Evolutionary conservation across 176 grass and related monocot species (phyloP), one percentile per base, ranked within the genome.

Genomic region (Aegilops speltoides): DNA sequence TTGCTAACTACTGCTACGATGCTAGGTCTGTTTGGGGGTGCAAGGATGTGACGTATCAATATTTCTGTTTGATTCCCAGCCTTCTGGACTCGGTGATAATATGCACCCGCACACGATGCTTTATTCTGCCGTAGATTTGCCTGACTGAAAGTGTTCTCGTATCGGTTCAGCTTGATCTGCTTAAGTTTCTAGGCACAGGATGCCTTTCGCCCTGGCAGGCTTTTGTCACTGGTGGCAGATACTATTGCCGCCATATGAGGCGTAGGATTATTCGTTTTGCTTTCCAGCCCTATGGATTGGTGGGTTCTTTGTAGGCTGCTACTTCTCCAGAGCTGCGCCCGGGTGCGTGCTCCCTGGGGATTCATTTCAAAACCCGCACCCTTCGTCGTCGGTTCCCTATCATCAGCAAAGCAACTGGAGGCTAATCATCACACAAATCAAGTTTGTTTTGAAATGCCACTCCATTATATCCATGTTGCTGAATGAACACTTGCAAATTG

Each of bases 1-100:
- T 62, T 66, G 26, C 63, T 46, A 52, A 80, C 22, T 88, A 76
- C 38, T 41, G 79, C 75, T 50, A 67, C 6, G 48, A 76, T 16
- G 48, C 26, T 75, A 68, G 50, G 17, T 68, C 59, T 84, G 59
- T 82, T 54, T 28, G 20, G 57, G 48, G 34, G 32, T 68, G 85
- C 82, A 41, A 78, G 54, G 78, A 89, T 77, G 50, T 3, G 10
- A 24, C 23, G 36, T 38, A 8, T 64, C 17, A 15, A 29, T 87
- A 38, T 80, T 38, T 60, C 22, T 73, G 32, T 8, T 65, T 90
- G 61, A 62, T 69, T 68, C 59, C 2, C 3, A 67, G 48, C 16
- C 2, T 52, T 80, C 24, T 64, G n/a, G 17, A 17, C 66, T 52
- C 48, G 14, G 48, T 17, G 48, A 52, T 52, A 17, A 52, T 6